A percentile compares a stretch with the other conserved stretches of the same genome.
Conservation (phyloP, 306 rosid species). For the Medicago ruthenica region DNA sequence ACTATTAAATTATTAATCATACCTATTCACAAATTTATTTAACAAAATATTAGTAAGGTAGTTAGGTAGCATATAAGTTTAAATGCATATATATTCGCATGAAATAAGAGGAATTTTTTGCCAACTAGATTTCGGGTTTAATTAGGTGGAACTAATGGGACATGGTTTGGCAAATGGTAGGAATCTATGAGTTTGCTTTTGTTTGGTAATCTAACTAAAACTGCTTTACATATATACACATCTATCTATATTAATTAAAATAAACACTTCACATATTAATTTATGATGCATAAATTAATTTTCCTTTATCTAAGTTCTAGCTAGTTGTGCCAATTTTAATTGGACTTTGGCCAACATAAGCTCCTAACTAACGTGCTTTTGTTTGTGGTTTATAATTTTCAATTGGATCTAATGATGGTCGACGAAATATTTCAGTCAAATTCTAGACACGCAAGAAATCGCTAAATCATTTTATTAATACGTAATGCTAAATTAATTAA, state of each 20-base stretch:
- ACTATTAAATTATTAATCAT: slow-evolving; percentile 4
- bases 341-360: slow-evolving; percentile 22
- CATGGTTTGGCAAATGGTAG: slow-evolving; percentile 46
- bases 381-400: slow-evolving; percentile 20
- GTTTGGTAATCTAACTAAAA: slow-evolving; percentile 47
- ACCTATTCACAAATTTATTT: background rate
- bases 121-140: slow-evolving; percentile 40
- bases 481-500: background rate
- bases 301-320: background rate
- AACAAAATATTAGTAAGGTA: background rate
- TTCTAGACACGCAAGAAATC: slow-evolving; percentile 25
- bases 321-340: background rate
- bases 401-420: background rate
- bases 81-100: slow-evolving; percentile 49
- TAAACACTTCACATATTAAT: slow-evolving; percentile 46
- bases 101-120: slow-evolving; percentile 24
- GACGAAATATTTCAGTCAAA: slow-evolving; percentile 29
- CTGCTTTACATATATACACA: background rate
- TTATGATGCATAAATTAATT: slow-evolving; percentile 31
- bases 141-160: slow-evolving; percentile 51
- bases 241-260: slow-evolving; percentile 7
- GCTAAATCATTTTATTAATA: background rate
- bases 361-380: slow-evolving; percentile 7
- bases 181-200: slow-evolving; percentile 52
- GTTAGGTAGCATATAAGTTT: background rate